Base-by-base conservation (phyloP, 192 early-diverging fungal genomes). In the Mortierella hygrophila region DNA sequence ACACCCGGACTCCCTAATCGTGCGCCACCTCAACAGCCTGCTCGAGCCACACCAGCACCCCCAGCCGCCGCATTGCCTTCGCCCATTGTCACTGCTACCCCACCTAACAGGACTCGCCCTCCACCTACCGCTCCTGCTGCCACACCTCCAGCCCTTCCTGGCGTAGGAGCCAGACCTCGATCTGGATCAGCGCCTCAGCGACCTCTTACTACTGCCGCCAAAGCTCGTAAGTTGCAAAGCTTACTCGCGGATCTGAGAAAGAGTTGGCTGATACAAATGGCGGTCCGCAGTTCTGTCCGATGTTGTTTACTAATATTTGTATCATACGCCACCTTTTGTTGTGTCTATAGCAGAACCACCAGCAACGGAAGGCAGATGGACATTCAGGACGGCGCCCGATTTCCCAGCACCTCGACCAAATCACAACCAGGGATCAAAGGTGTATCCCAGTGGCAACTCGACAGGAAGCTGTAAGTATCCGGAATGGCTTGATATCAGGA, bases 301-400 rank as follows among this genome's bases (percentile, higher is more conserved):
- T 41, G 77, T 20, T n/a, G 32, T 18, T 20, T 77, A 55, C 29
- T 68, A 35, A 29, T 46, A 29, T 29, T 23, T 21, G 21, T 11
- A 49, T 70, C 60, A n/a, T 16, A 38, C n/a, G n/a, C 41, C 21
- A 52, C 32, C 6, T 65, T 44, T 57, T 79, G 60, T 8, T 35
- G 54, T 76, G 18, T 72, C 49, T 52, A 65, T 74, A 79, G 70
- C 76, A 72, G 89, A 90, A 70, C 89, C 85, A 37, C 81, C 82
- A 78, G 79, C 80, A 70, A 88, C 82, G 63, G 89, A 90, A 72
- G 89, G 89, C n/a, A 74, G 86, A 60, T 90, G 89, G 89, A 80
- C 79, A 41, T 90, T 90, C 70, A 81, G 82, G 71, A 47, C 72
- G 16, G 73, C 89, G 4, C 18, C 69, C 68, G 86, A 88, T 29